phyloP scores from a whole-genome alignment of 75 land plant species.

The Adiantum capillusveneris region DNA sequence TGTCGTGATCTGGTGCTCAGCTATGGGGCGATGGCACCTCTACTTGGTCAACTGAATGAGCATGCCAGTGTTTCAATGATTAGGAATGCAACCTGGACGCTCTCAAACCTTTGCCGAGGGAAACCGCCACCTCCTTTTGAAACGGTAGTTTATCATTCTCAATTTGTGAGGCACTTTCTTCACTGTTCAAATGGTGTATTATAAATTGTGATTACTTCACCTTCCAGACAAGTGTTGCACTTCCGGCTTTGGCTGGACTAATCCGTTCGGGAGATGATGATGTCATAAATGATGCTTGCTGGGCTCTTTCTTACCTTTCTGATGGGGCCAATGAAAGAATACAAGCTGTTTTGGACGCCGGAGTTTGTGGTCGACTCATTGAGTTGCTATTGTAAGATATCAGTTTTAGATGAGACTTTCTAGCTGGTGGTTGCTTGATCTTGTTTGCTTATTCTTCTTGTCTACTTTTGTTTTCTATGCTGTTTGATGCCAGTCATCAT shows the following conservation, averaged over 20 bases:
- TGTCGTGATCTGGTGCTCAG: slow-evolving; percentile 55
- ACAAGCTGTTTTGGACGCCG: slow-evolving; percentile 36
- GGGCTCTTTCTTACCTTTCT: slow-evolving; percentile 41
- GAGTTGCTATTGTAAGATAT: slow-evolving; percentile 53
- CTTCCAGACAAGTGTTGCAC: slow-evolving; percentile 24
- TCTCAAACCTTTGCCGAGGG: slow-evolving; percentile 44
- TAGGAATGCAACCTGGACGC: slow-evolving; percentile 47
- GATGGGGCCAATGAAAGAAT: slow-evolving; percentile 36
- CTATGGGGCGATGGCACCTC: slow-evolving; percentile 47
- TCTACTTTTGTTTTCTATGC: no score
- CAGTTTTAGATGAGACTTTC: neutral
- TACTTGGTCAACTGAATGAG: slow-evolving; percentile 59
- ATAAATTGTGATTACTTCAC: no score
- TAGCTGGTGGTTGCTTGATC: no score
- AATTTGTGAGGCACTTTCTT: neutral
- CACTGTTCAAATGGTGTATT: no score
- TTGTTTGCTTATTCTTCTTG: no score
- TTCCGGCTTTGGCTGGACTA: slow-evolving; percentile 21
- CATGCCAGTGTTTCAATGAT: slow-evolving; percentile 61
- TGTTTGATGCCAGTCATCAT: slow-evolving; percentile 57
- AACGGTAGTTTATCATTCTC: slow-evolving; percentile 15
- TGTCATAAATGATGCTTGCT: slow-evolving; percentile 41
- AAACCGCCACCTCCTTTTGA: slow-evolving; percentile 36
- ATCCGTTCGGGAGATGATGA: slow-evolving; percentile 30
- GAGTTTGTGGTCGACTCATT: slow-evolving; percentile 58